Conservation (phyloP, 208 protist genomes). For the Trypanosoma melophagium region DNA sequence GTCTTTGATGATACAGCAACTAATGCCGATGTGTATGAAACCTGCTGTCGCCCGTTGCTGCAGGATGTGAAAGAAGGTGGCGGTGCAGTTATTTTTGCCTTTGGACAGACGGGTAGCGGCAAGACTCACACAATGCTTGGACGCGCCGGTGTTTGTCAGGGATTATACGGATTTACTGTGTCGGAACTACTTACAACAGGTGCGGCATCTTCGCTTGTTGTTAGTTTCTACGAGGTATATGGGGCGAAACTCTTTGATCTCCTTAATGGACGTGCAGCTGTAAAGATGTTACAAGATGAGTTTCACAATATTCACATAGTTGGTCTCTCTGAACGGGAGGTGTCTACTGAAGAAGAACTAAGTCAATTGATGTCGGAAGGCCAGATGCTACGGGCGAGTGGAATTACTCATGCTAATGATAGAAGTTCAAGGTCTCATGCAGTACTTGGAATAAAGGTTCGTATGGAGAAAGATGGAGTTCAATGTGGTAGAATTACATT, state of each 20-base stretch:
- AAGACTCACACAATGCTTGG: slow-evolving; percentile 93
- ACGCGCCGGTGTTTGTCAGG: slow-evolving; percentile 35
- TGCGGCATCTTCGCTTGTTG: slow-evolving; percentile 35
- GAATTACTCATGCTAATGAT: slow-evolving; percentile 87
- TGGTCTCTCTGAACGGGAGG: slow-evolving; percentile 82
- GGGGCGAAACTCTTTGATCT: slow-evolving; percentile 93
- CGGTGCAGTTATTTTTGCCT: slow-evolving; percentile 90
- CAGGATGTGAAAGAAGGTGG: slow-evolving; percentile 58
- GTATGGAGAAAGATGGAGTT: slow-evolving; percentile 7
- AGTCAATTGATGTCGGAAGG: slow-evolving; percentile 82
- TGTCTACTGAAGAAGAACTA: slow-evolving; percentile 68
- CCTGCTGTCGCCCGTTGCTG: slow-evolving; percentile 69
- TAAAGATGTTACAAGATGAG: slow-evolving; percentile 92
- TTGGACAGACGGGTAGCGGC: slow-evolving; percentile 95
- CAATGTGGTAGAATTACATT: slow-evolving; percentile 93
- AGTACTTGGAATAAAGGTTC: slow-evolving; percentile 76
- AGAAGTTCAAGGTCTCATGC: slow-evolving; percentile 83
- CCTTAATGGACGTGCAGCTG: slow-evolving; percentile 80
- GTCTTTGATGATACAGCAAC: slow-evolving; percentile 69
- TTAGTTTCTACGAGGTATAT: slow-evolving; percentile 96
- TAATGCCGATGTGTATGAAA: slow-evolving; percentile 67
- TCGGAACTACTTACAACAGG: slow-evolving; percentile 86
- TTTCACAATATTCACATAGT: slow-evolving; percentile 89
- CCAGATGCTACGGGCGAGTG: slow-evolving; percentile 64
- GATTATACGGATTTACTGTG: slow-evolving; percentile 92